These are phyloP conservation scores for Alternaria brassicae DNA, from an alignment of 2,329 filamentous ascomycete genomes.

Conservation along the genomic window DNA sequence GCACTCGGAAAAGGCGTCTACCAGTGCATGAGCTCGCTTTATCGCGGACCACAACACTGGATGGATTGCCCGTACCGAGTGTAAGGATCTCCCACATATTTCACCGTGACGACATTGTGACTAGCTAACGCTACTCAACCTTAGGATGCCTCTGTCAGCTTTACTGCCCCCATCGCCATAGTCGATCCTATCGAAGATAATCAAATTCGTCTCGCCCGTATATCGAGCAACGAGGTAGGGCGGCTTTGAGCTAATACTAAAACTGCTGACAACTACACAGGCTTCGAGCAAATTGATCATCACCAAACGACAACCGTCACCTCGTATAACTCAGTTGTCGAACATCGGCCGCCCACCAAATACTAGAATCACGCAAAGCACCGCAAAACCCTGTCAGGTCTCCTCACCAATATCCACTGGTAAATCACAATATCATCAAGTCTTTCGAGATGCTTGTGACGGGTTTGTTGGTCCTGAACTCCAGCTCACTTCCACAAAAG, in stretches of 20 bases:
- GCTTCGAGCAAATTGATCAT: not conserved
- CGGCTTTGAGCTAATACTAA: not conserved
- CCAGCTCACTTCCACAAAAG: not conserved
- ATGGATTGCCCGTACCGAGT: conserved; percentile 35
- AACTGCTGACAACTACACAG: conserved; percentile 4
- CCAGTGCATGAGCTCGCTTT: conserved; percentile 38
- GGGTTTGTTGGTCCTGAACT: conserved; percentile 23
- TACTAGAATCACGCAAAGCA: not conserved
- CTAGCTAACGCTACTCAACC: conserved; percentile 15
- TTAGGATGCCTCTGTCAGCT: conserved; percentile 22
- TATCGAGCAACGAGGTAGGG: not conserved
- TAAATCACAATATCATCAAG: not conserved
- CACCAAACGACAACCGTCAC: not conserved
- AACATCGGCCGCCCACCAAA: not conserved
- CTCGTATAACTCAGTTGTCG: not conserved
- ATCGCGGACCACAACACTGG: conserved; percentile 35
- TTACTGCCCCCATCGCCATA: conserved; percentile 13
- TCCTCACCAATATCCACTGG: not conserved
- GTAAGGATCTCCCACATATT: conserved; percentile 25
- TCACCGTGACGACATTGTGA: not conserved
- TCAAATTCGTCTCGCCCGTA: conserved; percentile 5
- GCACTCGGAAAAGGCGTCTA: conserved; percentile 29
- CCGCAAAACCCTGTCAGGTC: not conserved
- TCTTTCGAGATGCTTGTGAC: conserved; percentile 11
- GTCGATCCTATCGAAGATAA: conserved; percentile 41